Evolutionary conservation across 2,329 filamentous ascomycete genomes (phyloP), one percentile per base, ranked within the genome.

Genomic region (Penicillium sp.): DNA sequence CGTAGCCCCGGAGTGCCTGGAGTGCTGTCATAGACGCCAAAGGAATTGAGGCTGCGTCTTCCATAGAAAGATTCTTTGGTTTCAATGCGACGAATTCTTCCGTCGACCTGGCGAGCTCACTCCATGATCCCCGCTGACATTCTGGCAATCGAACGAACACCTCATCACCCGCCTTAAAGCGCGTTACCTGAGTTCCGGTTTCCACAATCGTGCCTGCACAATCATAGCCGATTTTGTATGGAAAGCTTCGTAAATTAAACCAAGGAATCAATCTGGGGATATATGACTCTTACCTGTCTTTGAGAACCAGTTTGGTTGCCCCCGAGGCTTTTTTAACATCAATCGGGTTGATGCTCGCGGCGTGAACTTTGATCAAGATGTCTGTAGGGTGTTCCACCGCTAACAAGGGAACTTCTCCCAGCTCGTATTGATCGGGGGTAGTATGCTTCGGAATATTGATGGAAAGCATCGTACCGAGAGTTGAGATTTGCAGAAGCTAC

Each of bases 331-430:
- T 66, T 41, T 69, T 69, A 3, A 74, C 67, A 57, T 75, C 72
- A 6, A 74, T 59, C 1, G 73, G 71, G 51, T 76, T 75, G 34
- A 75, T 60, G 36, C 64, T 67, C 1, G 69, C 70, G 6, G 72
- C 71, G 42, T 71, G 61, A 6, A 74, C 69, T 34, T 52, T 49
- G 37, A 62, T 59, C 3, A 59, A 27, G 10, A 62, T 44, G 31
- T 61, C 58, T 18, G 34, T 47, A 4, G 54, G 46, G 29, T 46
- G 22, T 13, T 52, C 46, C 26, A 60, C 46, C 11, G 32, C 37
- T 11, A 54, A 51, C 3, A 40, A 41, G 2, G 55, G 45, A 11
- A 58, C 44, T 44, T 49, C 29, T 18, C 47, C 35, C 11, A 60
- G 41, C 37, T 60, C 49, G 29, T 59, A 60, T 10, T 50, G 42